Evolutionary conservation across 805 yeast species (phyloP).

Genomic region (Martiniozyma abietophila): DNA sequence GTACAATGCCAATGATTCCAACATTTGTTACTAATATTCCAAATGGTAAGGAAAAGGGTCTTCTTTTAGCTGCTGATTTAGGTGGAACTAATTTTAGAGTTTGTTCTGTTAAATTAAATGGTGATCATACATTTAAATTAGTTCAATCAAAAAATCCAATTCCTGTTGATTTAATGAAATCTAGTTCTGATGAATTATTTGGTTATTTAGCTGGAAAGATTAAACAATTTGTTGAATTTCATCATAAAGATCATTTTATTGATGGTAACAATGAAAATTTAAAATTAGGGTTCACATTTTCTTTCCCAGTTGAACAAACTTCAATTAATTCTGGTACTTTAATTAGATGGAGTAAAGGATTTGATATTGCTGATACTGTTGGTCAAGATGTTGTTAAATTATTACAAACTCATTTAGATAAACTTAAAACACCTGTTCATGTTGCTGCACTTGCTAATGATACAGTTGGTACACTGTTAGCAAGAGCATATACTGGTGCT

Average conservation of each 20-base stretch:
- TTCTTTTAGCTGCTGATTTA: slow-evolving; percentile 81
- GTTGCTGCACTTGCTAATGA: slow-evolving; percentile 92
- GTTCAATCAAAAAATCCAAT: slow-evolving; percentile 72
- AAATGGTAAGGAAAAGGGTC: slow-evolving; percentile 74
- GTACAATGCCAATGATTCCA: slow-evolving; percentile 84
- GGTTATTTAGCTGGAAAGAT: slow-evolving; percentile 67
- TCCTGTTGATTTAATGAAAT: slow-evolving; percentile 66
- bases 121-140: slow-evolving; percentile 70
- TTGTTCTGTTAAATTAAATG: slow-evolving; percentile 71
- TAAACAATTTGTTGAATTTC: slow-evolving; percentile 50
- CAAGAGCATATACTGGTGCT: slow-evolving; percentile 69
- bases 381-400: slow-evolving; percentile 72
- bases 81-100: slow-evolving; percentile 97
- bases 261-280: slow-evolving; percentile 25
- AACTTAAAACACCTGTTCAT: slow-evolving; percentile 47
- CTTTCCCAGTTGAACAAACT: slow-evolving; percentile 86
- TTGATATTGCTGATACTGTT: slow-evolving; percentile 74
- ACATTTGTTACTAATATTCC: slow-evolving; percentile 82
- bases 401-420: slow-evolving; percentile 62
- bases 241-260: slow-evolving; percentile 39
- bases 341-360: slow-evolving; percentile 96
- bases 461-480: slow-evolving; percentile 87
- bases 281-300: slow-evolving; percentile 87
- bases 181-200: slow-evolving; percentile 61
- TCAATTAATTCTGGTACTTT: slow-evolving; percentile 71